phyloP scores from a whole-genome alignment of 306 rosid genomes.

The Mimosa bimucronata region DNA sequence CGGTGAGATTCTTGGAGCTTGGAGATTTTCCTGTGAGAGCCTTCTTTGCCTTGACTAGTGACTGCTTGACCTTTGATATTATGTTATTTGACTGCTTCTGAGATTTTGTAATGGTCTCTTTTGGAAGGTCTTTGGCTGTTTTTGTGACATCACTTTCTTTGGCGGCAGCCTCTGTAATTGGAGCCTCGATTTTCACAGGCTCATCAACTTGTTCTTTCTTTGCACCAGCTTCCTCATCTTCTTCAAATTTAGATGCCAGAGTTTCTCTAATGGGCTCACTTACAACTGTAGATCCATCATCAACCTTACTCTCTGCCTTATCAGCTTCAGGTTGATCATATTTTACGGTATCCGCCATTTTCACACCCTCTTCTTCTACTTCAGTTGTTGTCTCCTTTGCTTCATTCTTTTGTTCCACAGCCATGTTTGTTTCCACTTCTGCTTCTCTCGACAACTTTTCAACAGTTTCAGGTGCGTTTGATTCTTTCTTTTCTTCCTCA shows the following conservation, averaged over 20 bases:
- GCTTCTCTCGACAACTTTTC: conserved; percentile 44
- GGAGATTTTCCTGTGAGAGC: conserved; percentile 84
- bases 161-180: conserved; percentile 41
- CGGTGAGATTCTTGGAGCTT: conserved; percentile 60
- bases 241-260: conserved; percentile 54
- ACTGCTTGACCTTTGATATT: conserved; percentile 77
- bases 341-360: conserved; percentile 28
- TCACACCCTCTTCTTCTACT: conserved; percentile 21
- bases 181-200: conserved; percentile 50
- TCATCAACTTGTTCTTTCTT: conserved; percentile 49
- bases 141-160: conserved; percentile 50
- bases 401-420: conserved; percentile 41
- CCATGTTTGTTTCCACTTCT: conserved; percentile 43
- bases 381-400: conserved; percentile 41
- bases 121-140: conserved; percentile 51
- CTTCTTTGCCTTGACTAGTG: conserved; percentile 84
- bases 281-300: conserved; percentile 41
- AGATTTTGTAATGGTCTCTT: conserved; percentile 56
- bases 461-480: conserved; percentile 31
- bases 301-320: conserved; percentile 48
- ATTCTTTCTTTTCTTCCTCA: conserved; percentile 43
- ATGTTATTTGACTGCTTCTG: conserved; percentile 74
- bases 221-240: conserved; percentile 46
- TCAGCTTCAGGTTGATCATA: conserved; percentile 35
- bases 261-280: conserved; percentile 43